Evolutionary conservation across 768 basidiomycete genomes (phyloP), one percentile per base, ranked within the genome.

Genomic region (Termitomyces sp.): DNA sequence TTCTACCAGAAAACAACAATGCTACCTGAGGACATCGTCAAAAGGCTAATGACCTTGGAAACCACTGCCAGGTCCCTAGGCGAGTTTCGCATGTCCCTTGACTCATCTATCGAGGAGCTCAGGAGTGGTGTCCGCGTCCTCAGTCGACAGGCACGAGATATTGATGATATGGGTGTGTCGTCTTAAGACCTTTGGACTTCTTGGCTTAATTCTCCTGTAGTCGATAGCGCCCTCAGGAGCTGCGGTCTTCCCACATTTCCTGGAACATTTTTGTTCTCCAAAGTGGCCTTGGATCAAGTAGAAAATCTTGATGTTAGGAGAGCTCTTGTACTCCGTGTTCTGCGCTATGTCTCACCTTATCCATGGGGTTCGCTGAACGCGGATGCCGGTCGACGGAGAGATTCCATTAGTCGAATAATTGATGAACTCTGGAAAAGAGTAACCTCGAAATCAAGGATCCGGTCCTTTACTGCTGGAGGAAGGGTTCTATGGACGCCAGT

Each of bases 361-460:
- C 86, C 89, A 2, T 94, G 92, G 92, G 92, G 92, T 5, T 83
- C 83, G 48, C 64, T 79, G 18, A 79, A 75, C 8, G 81, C 90
- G 2, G 85, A 90, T 61, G 82, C 77, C 2, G 70, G 79, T 58
- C 79, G 91, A 34, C 77, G 82, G 9, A 68, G 65, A 41, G 60
- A 56, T 6, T 79, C 77, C 51, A 67, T 88, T 29, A 60, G 72
- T 1, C 75, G 75, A 37, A 82, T 92, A 56, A 66, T 80, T 20
- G 50, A 69, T 13, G 72, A 71, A 6, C 60, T 92, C 6, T 88
- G 83, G 81, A 50, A 65, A 4, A 65, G 67, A 9, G 54, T 75
- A 20, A 70, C 71, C 3, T 68, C 68, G 16, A 36, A 56, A 0
- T 54, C 62, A 8, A 63, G 58, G 4, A 62, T 68, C 9, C 62